Conservation (phyloP, 2,329 filamentous ascomycete genomes). For the Apiospora malaysiana region DNA sequence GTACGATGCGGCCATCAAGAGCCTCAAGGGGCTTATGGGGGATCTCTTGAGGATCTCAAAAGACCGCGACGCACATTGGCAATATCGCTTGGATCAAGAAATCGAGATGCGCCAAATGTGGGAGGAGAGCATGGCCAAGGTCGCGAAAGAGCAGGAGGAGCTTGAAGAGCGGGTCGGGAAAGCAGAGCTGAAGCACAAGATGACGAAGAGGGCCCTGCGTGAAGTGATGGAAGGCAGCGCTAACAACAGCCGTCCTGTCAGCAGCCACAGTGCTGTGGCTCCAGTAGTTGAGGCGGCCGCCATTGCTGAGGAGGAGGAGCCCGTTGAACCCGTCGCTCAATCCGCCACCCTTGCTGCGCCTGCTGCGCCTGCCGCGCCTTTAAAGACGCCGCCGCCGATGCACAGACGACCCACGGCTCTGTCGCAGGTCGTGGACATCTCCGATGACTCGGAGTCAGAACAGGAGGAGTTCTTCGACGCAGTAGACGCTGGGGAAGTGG, state of each 20-base stretch:
- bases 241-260: conserved; percentile 40
- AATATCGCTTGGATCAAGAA: conserved; percentile 91
- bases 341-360: conserved; percentile 30
- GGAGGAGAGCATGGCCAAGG: conserved; percentile 98
- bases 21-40: conserved; percentile 81
- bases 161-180: conserved; percentile 87
- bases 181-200: conserved; percentile 86
- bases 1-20: conserved; percentile 89
- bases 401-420: conserved; percentile 69
- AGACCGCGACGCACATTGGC: conserved; percentile 96
- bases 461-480: conserved; percentile 98
- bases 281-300: conserved; percentile 31
- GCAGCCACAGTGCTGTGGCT: conserved; percentile 33
- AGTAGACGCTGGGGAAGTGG: conserved; percentile 89
- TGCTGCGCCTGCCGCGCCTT: not conserved
- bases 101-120: conserved; percentile 92
- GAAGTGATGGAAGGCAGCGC: conserved; percentile 25
- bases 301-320: conserved; percentile 35
- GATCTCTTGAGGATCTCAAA: conserved; percentile 91
- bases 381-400: conserved; percentile 45
- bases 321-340: not conserved
- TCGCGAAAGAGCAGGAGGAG: conserved; percentile 93
- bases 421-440: conserved; percentile 74
- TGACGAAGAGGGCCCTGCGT: conserved; percentile 86
- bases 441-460: conserved; percentile 76